These are phyloP conservation scores for Populus hybrid DNA, from an alignment of 441 rosid genomes.

Conservation along the genomic window DNA sequence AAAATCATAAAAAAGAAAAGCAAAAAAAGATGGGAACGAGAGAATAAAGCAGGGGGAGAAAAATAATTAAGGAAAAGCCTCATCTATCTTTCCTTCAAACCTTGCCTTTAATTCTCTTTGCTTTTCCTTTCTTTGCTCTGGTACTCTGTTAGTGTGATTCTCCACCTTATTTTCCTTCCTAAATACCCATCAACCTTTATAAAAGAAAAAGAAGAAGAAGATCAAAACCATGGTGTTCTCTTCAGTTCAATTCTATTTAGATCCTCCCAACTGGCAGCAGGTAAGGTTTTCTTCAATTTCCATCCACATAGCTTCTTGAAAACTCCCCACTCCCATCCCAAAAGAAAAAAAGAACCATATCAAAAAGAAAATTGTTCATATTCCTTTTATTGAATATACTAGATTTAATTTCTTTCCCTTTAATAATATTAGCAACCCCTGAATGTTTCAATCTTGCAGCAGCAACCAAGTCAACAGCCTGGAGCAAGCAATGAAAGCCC, in stretches of 20 bases:
- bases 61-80: conserved; percentile 27
- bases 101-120: conserved; percentile 43
- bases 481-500: neutral
- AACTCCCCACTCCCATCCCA: neutral
- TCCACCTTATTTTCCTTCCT: conserved; percentile 50
- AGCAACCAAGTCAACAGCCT: neutral
- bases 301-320: neutral
- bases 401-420: neutral
- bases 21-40: conserved; percentile 24
- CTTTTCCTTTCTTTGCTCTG: conserved; percentile 47
- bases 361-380: neutral
- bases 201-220: conserved; percentile 24
- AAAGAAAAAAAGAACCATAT: neutral
- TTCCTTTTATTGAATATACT: conserved; percentile 27
- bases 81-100: conserved; percentile 13
- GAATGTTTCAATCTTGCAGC: neutral
- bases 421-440: neutral
- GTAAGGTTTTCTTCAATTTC: conserved; percentile 31
- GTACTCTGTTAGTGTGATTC: conserved; percentile 49
- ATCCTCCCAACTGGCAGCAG: conserved; percentile 96
- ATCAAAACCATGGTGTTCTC: conserved; percentile 73
- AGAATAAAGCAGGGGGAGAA: conserved; percentile 1
- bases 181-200: conserved; percentile 50
- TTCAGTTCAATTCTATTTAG: conserved; percentile 91
- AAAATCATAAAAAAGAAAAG: conserved; percentile 36